Base-by-base conservation (phyloP, 2,329 filamentous ascomycete species). In the Neoarthrinium moseri region DNA sequence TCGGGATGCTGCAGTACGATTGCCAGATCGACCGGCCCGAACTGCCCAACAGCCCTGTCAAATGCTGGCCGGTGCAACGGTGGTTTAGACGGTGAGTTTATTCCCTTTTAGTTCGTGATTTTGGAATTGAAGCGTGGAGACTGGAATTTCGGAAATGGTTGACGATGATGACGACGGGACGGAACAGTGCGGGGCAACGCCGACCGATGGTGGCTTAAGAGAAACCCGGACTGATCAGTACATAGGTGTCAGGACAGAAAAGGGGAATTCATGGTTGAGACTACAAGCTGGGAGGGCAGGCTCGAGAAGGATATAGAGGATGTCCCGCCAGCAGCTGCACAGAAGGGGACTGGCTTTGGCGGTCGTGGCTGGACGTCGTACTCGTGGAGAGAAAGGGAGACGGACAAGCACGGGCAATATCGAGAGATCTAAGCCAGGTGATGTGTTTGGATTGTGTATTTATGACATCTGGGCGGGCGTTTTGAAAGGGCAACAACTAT, bases 1-100 rank as follows among this genome's bases (percentile, higher is more conserved):
- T 81, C 46, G 69, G 73, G 56, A 73, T 85, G 70, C 56, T 80
- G 61, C 81, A 85, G 67, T 84, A 82, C 63, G 71, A 77, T 33
- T 86, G 82, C 61, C 63, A 72, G 50, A 74, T 84, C 34, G 67
- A 75, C 52, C 59, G 71, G 29, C 75, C 78, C 12, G 64, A 70
- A 37, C 58, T 62, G 27, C 61, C 56, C 41, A 62, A 77, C 47
- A 76, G 76, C 45, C 62, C 69, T 0, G 75, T 82, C 35, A 64
- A 65, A 47, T 86, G 82, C 60, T 78, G 70, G 66, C 75, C 78
- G 8, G 70, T 85, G 32, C 72, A 78, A 59, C 73, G 81, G 47
- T 69, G 80, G 59, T 86, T 84, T 59, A 72, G 82, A 49, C 73
- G 71, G 82, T 84, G 58, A 65, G 78, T 41, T 56, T 11, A 46